Conservation (phyloP, 192 early-diverging fungal genomes). For the Entomortierella lignicola region DNA sequence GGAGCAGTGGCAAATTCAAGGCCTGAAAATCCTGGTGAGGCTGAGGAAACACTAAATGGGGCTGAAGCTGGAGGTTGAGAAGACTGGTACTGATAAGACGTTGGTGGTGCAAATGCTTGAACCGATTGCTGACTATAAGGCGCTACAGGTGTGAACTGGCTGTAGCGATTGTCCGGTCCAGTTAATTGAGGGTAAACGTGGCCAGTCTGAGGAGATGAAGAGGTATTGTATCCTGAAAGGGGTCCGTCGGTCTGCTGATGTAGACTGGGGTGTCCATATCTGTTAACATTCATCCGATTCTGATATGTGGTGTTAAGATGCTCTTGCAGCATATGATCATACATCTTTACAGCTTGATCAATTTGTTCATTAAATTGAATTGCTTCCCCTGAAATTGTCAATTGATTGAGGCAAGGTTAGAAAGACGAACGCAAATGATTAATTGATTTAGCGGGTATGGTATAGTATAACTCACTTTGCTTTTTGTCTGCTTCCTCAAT, state of each 20-base stretch:
- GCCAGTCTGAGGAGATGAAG: conserved; percentile 18
- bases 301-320: conserved; percentile 59
- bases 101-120: conserved; percentile 4
- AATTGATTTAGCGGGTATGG: no score
- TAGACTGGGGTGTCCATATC: conserved; percentile 23
- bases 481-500: conserved; percentile 82
- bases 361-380: conserved; percentile 88
- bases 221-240: conserved; percentile 33
- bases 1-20: conserved; percentile 25
- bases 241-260: conserved; percentile 43
- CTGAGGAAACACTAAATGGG: conserved; percentile 33
- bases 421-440: no score
- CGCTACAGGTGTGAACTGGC: conserved; percentile 34
- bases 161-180: conserved; percentile 43
- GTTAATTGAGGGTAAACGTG: conserved; percentile 51
- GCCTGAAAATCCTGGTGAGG: conserved; percentile 31
- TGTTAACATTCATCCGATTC: conserved; percentile 27
- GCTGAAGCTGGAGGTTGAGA: conserved; percentile 47
- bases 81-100: conserved; percentile 36
- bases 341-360: conserved; percentile 81
- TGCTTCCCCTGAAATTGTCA: conserved; percentile 59
- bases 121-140: conserved; percentile 29
- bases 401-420: neutral
- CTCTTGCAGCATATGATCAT: conserved; percentile 90
- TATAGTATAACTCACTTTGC: conserved; percentile 70